Conservation (phyloP, 2,329 filamentous ascomycete genomes). For the Xylariomycetidae sp. region DNA sequence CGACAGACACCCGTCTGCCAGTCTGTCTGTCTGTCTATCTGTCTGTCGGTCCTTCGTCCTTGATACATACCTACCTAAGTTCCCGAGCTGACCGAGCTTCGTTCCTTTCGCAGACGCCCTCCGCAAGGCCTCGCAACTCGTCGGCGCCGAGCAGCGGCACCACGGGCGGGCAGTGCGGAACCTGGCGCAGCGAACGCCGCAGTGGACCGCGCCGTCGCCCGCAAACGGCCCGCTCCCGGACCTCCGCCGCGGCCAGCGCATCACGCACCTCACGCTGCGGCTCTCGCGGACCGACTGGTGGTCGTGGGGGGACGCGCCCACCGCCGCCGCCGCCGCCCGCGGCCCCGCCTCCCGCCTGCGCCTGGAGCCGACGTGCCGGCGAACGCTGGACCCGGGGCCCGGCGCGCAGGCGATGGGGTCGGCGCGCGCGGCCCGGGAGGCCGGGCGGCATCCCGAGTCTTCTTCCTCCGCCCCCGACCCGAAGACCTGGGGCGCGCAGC, state of each 20-base stretch:
- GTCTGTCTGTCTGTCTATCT: too few relatives aligned
- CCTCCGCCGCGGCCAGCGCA: conserved; percentile 11
- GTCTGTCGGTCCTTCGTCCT: too few relatives aligned
- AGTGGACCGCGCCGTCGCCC: too few relatives aligned
- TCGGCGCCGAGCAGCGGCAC: conserved; percentile 17
- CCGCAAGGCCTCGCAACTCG: too few relatives aligned
- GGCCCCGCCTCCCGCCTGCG: conserved; percentile 22
- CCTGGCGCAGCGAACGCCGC: conserved; percentile 11
- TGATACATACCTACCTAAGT: too few relatives aligned
- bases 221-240: background rate
- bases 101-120: too few relatives aligned
- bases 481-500: conserved; percentile 20
- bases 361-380: conserved; percentile 15
- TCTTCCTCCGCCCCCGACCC: conserved; percentile 18
- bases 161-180: conserved; percentile 11
- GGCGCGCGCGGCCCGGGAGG: conserved; percentile 19
- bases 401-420: conserved; percentile 11
- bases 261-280: conserved; percentile 20
- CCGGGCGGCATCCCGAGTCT: conserved; percentile 16
- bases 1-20: too few relatives aligned
- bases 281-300: conserved; percentile 23
- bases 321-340: conserved; percentile 6
- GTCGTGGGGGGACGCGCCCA: conserved; percentile 15
- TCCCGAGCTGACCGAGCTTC: too few relatives aligned
- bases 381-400: conserved; percentile 1